Evolutionary conservation across 2,329 filamentous ascomycete species (phyloP), one percentile per base, ranked within the genome.

Genomic region (Colletotrichum trifolii): DNA sequence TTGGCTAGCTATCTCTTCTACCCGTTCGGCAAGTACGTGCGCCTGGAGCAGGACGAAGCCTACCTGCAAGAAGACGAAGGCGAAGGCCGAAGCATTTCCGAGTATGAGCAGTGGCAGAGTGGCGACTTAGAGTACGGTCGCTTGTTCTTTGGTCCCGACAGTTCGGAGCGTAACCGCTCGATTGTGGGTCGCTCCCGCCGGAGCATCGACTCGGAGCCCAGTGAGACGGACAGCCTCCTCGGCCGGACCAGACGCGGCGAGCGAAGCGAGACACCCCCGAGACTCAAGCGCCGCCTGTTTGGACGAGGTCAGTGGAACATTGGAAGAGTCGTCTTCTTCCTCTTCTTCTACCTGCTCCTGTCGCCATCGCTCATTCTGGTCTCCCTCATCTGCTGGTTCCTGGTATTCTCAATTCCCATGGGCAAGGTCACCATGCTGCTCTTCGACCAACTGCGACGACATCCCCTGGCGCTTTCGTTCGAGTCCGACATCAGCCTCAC

Each of bases 371-470:
- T 98, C 69, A 90, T 98, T 70, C 73, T 97, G 47, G 94, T 96
- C 40, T 97, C 94, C 8, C 88, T 87, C 34, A 86, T 97, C 65
- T 99, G 96, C 80, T 99, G 95, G 94, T 90, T 99, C 73, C 79
- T 98, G 69, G 96, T 99, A 63, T 99, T 99, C 81, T 94, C 90
- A 83, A 99, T 99, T 58, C 96, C 96, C 8, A 99, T 99, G 96
- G 96, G 94, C 72, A 97, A 96, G 75, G 92, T 97, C 45, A 97
- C 94, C 3, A 86, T 95, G 67, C 87, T 98, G 61, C 83, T 99
- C 12, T 92, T 97, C 75, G 90, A 95, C 77, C 96, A 99, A 76
- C 86, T 99, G 33, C 89, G 95, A 58, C 91, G 96, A 50, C 96
- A 98, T 77, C 96, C 96, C 15, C 83, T 99, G 45, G 95, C 96